Evolutionary conservation across 2,329 filamentous ascomycete species (phyloP).

Genomic region (Pseudopithomyces chartarum): DNA sequence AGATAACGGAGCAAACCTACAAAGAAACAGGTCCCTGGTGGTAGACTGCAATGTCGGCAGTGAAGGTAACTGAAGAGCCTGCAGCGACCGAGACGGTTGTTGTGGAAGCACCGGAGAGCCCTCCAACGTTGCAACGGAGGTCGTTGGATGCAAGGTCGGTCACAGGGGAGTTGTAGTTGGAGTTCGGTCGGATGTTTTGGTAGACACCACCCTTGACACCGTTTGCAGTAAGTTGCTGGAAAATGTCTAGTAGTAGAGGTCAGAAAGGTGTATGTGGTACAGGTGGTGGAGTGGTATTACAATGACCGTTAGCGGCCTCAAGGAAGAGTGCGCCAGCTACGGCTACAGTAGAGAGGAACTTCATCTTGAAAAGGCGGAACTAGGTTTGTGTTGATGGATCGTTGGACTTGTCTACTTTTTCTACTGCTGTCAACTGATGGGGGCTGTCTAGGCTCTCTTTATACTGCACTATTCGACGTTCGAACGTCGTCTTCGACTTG

Average conservation of each 20-base stretch:
- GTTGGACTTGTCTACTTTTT: background rate
- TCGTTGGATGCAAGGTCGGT: slow-evolving; percentile 37
- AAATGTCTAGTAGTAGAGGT: slow-evolving; percentile 37
- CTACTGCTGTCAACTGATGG: background rate
- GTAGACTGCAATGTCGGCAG: slow-evolving; percentile 44
- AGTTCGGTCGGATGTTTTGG: slow-evolving; percentile 44
- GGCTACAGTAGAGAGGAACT: slow-evolving; percentile 24
- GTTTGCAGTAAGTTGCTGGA: slow-evolving; percentile 44
- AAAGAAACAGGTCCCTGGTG: slow-evolving; percentile 48
- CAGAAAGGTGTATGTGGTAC: slow-evolving; percentile 1
- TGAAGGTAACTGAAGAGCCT: slow-evolving; percentile 42
- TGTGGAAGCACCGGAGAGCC: slow-evolving; percentile 31
- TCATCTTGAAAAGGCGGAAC: slow-evolving; percentile 19
- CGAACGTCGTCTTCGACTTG: background rate
- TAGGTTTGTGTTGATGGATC: background rate
- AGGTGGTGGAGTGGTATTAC: slow-evolving; percentile 8
- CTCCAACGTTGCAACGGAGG: slow-evolving; percentile 45
- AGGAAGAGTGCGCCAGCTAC: slow-evolving; percentile 19
- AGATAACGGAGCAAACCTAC: slow-evolving; percentile 3
- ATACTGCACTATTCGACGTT: slow-evolving; percentile 9
- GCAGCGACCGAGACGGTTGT: slow-evolving; percentile 42
- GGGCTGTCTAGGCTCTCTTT: slow-evolving; percentile 10
- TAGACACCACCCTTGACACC: slow-evolving; percentile 39
- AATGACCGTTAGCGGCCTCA: slow-evolving; percentile 25
- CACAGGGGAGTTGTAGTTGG: slow-evolving; percentile 46